Base-by-base conservation (phyloP, 1,139 yeast genomes). In the Blastobotrys apis region DNA sequence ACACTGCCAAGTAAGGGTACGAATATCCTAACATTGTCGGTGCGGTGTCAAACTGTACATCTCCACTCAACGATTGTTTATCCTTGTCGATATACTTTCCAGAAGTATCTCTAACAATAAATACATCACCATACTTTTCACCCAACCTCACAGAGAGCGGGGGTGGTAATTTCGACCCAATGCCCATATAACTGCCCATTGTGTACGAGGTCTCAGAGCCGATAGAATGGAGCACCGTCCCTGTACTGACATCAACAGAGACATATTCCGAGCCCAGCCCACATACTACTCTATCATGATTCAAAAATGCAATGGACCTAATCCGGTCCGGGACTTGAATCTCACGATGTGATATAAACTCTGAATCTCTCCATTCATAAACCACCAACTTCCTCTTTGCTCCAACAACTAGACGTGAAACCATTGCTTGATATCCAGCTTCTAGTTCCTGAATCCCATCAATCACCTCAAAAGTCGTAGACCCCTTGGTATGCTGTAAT, bases 341-440 rank as follows among this genome's bases (percentile, higher is more conserved):
- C 39, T 68, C 72, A 21, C 54, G 55, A 29, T 51, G 54, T 20
- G 56, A 56, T 10, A 47, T 47, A 32, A 62, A 60, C 43, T 64
- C 67, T 10, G 60, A 48, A 43, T 65, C 66, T 37, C 57, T 50
- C 73, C 74, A 71, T 41, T 64, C 62, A 50, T 65, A 63, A 15
- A 68, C 55, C 4, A 62, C 54, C 22, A 72, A 49, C 35, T 57
- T 60, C 33, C 69, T 51, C 2, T 33, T 51, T 40, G 66, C 59
- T 3, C 63, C 65, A 26, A 68, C 63, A 8, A 65, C 68, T 17
- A 72, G 54, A 22, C 64, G 60, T 13, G 70, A 61, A 3, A 60
- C 56, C 33, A 54, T 49, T 1, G 49, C 31, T 15, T 49, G 53
- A 25, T 30, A 38, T 20, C 53, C 54, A 8, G 19, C 12, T 23